Percentiles rank a stretch among this genome's conserved stretches.
These are phyloP conservation scores for Heliocybe sulcata DNA, from an alignment of 1,284 basidiomycete genomes.

Conservation along the genomic window DNA sequence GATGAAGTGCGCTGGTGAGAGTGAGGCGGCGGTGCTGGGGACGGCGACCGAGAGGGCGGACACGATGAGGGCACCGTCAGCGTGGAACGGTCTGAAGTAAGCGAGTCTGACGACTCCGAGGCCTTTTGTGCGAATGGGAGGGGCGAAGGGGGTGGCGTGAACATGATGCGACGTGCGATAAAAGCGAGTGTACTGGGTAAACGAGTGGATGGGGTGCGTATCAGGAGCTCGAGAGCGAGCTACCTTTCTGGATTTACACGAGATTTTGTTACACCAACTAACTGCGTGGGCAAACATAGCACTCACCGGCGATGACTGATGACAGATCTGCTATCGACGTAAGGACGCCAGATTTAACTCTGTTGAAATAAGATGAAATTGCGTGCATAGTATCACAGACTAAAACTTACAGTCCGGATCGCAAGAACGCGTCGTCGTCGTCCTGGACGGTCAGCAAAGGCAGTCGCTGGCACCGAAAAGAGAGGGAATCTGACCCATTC, in stretches of 20 bases:
- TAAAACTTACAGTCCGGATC: no score
- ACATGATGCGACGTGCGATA: constrained; percentile 9
- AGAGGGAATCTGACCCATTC: neutral
- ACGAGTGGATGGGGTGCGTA: neutral
- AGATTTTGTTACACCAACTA: neutral
- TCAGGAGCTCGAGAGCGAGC: neutral
- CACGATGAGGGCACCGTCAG: neutral
- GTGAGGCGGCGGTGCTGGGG: constrained; percentile 29
- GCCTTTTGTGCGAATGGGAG: constrained; percentile 9
- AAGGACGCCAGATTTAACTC: no score
- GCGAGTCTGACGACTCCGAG: constrained; percentile 7
- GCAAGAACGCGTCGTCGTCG: neutral
- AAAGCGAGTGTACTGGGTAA: neutral
- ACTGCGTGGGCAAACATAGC: neutral
- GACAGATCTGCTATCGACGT: neutral
- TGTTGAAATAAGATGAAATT: no score
- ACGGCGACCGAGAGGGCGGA: constrained; percentile 5
- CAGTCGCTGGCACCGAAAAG: neutral
- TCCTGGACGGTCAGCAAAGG: neutral
- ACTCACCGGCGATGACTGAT: neutral
- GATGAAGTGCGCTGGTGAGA: neutral
- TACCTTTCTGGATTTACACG: neutral
- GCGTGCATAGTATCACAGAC: no score
- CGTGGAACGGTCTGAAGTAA: constrained; percentile 5
- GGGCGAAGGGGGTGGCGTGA: constrained; percentile 16